These are phyloP conservation scores for Metarhizium guizhouense DNA, from an alignment of 2,329 filamentous ascomycete species.

Conservation along the genomic window DNA sequence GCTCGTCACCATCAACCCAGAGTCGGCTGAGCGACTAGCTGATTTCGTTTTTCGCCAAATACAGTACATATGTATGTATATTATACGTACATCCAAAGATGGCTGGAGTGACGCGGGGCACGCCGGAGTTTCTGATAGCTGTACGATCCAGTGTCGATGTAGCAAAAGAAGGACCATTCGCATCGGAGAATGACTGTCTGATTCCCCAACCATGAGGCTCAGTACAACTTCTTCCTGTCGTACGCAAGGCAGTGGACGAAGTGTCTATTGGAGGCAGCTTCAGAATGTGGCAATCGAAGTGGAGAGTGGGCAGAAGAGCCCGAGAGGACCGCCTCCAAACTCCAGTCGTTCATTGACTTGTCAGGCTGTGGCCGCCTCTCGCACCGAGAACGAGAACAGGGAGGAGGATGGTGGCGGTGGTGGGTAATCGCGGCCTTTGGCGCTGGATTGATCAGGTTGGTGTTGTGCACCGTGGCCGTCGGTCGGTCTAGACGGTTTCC, in stretches of 20 bases:
- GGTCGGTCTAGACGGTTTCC: not conserved
- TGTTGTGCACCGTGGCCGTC: not conserved
- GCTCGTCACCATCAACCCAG: too few relatives aligned
- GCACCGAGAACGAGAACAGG: not conserved
- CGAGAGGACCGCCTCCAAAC: not conserved
- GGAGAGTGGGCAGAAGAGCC: not conserved
- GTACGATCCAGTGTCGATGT: not conserved
- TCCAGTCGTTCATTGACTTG: not conserved
- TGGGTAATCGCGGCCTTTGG: not conserved
- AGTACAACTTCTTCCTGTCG: not conserved
- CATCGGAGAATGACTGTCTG: not conserved
- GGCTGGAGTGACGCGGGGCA: not conserved
- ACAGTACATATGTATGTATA: too few relatives aligned
- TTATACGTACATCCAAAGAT: too few relatives aligned
- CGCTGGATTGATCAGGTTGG: not conserved
- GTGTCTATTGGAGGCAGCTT: not conserved
- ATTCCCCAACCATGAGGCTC: not conserved
- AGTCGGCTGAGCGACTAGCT: too few relatives aligned
- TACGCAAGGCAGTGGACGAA: not conserved
- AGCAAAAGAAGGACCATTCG: not conserved
- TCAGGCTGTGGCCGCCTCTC: not conserved
- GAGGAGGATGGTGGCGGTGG: not conserved
- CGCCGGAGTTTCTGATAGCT: not conserved
- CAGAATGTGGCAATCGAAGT: not conserved
- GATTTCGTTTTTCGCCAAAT: too few relatives aligned